A percentile compares a stretch with the other conserved stretches of the same genome.
Evolutionary conservation across 768 basidiomycete genomes (phyloP).

Genomic region (Hericium coralloides): DNA sequence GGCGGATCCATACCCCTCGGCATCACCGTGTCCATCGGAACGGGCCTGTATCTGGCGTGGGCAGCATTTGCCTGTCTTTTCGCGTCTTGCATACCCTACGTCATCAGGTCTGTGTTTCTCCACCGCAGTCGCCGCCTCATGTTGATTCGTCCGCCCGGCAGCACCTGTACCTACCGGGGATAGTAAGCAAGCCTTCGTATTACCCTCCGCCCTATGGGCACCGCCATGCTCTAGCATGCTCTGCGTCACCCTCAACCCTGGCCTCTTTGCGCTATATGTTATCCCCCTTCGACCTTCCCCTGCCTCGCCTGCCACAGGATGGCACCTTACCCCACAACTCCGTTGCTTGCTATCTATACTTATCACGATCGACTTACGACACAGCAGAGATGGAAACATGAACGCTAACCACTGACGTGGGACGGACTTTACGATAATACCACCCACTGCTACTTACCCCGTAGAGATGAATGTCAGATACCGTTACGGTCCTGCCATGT

Average conservation of each 20-base stretch:
- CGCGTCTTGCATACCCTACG: conserved; percentile 62
- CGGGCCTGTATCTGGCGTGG: conserved; percentile 63
- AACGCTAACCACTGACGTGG: neutral
- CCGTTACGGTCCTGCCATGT: neutral
- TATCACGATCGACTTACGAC: neutral
- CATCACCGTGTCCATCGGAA: conserved; percentile 52
- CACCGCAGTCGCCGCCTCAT: neutral
- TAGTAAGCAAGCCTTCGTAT: neutral
- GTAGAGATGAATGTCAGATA: neutral
- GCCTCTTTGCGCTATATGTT: neutral
- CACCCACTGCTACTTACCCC: neutral
- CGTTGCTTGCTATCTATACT: neutral
- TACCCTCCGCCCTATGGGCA: neutral
- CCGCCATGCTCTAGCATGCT: neutral
- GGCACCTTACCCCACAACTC: neutral
- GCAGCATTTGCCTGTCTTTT: conserved; percentile 61
- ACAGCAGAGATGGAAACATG: neutral
- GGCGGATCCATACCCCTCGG: conserved; percentile 39
- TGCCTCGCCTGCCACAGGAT: neutral
- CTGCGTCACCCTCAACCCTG: neutral
- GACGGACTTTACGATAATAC: neutral
- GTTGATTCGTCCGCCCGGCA: neutral
- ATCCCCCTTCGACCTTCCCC: neutral
- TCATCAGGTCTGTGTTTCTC: conserved; percentile 51
- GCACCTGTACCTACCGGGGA: neutral